Evolutionary conservation across 2,329 filamentous ascomycete species (phyloP), one percentile per base, ranked within the genome.

Genomic region (Curvularia verruculosa): DNA sequence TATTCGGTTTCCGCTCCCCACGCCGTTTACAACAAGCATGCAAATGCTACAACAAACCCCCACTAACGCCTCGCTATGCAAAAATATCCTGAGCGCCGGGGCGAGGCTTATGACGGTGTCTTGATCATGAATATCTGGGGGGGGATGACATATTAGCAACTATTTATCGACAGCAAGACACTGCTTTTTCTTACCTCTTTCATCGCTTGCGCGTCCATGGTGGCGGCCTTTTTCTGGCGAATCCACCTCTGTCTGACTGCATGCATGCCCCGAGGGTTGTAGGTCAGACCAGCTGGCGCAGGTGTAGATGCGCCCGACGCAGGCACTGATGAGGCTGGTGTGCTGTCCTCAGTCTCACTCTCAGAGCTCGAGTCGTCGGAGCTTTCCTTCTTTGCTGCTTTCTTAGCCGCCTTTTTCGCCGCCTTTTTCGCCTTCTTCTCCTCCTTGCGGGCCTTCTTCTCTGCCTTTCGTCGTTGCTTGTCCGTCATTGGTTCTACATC

Each of bases 161-260:
- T 5, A 26, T 18, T 9, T 6, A 24, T 2, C 6, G 34, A n/a
- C 28, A 6, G n/a, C 5, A 28, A 29, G 39, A n/a, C 3, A 15
- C 2, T 13, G 12, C n/a, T 18, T 12, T 15, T 36, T 65, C 67
- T 50, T 79, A 93, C 90, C 87, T 97, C 92, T 75, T 93, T 94
- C 71, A 98, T 78, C 13, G 92, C 91, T 70, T 89, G 87, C 47
- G 88, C 84, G 75, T 97, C 90, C 80, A 92, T 84, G 56, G 92
- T 85, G 2, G 93, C 92, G 80, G 89, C 86, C 68, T 87, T 88
- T 81, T 98, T 98, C 68, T 95, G 91, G 54, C 89, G 89, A 69
- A 98, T 96, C 76, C 93, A 91, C 58, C 91, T 84, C 65, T 90
- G 87, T 61, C 94, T 83, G 45, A 93, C 86, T 52, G 89, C 85